Evolutionary conservation across 1,284 basidiomycete species (phyloP), one percentile per base, ranked within the genome.

Genomic region (Vanrija humicola): DNA sequence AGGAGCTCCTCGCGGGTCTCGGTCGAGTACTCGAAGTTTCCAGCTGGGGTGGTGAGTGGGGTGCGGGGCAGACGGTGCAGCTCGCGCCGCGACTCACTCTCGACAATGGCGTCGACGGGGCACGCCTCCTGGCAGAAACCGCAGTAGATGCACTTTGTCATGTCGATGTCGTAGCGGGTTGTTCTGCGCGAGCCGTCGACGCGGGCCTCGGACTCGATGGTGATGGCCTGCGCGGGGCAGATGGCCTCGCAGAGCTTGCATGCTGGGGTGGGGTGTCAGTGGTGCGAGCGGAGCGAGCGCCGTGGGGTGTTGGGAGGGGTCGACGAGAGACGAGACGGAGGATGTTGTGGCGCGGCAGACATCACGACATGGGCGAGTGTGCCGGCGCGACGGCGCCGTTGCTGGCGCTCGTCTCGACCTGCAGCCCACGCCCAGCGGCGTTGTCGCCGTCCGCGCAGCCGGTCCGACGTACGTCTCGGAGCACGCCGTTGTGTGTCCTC

Each of bases 171-270:
- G 75, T 99, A 98, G 83, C 91, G 90, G 40, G 96, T 98, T 54
- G 96, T 99, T 78, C 92, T 84, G 72, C 96, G 85, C 55, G 93
- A 95, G 53, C 96, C 96, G 74, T 99, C 96, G 75, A 87, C 81
- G 64, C 96, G 87, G 52, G 94, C 86, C 79, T 99, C 96, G 62
- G 90, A 93, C 80, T 99, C 96, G 71, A 99, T 99, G 26, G 96
- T 98, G 75, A 99, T 99, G 18, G 96, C 96, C 78, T 98, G 96
- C 25, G 96, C 96, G 43, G 96, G 95, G 78, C 95, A 99, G 69
- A 99, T 98, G 45, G 96, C 95, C 78, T 99, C 96, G 74, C 96
- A 99, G 25, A 99, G 85, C 79, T 98, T 98, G 81, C 96, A 99
- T 40, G 96, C 94, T 94, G 62, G 15, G 38, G n/a, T n/a, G n/a